Percentiles rank a stretch among this genome's conserved stretches.
These are phyloP conservation scores for Dactylella cylindrospora DNA, from an alignment of 2,329 filamentous ascomycete genomes.

Conservation along the genomic window DNA sequence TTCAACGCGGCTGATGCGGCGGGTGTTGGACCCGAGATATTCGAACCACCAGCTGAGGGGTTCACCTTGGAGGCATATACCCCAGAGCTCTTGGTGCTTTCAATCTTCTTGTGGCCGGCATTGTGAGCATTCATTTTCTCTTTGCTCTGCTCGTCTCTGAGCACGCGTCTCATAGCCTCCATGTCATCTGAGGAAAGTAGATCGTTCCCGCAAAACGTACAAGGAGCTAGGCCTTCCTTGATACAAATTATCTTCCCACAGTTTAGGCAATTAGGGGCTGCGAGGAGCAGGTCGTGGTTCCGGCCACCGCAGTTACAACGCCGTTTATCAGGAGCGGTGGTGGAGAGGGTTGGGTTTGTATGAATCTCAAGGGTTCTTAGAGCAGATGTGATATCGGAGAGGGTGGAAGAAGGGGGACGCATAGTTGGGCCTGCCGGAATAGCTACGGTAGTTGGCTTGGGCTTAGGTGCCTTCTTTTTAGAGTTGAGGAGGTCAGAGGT, in stretches of 20 bases:
- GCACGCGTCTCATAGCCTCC: constrained; percentile 78
- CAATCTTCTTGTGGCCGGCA: constrained; percentile 62
- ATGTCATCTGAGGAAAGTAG: constrained; percentile 73
- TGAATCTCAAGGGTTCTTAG: constrained; percentile 88
- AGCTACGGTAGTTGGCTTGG: constrained; percentile 53
- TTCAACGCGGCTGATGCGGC: constrained; percentile 53
- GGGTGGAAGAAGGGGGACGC: constrained; percentile 74
- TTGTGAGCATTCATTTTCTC: constrained; percentile 85
- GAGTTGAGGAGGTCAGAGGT: constrained; percentile 74
- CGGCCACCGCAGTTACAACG: constrained; percentile 86
- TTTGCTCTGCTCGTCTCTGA: constrained; percentile 80
- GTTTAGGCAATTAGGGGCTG: constrained; percentile 85
- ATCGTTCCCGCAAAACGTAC: constrained; percentile 80
- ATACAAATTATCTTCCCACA: constrained; percentile 96
- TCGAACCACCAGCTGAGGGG: constrained; percentile 50
- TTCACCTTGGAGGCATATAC: constrained; percentile 45
- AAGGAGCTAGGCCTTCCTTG: constrained; percentile 89
- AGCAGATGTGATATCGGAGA: constrained; percentile 73
- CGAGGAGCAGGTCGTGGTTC: constrained; percentile 82
- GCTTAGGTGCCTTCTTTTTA: constrained; percentile 61
- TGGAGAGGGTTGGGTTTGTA: constrained; percentile 73
- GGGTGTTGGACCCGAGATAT: constrained; percentile 47
- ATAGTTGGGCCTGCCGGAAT: constrained; percentile 77
- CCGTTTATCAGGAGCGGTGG: constrained; percentile 55
- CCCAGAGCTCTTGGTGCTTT: constrained; percentile 55